Evolutionary conservation across 1,284 basidiomycete genomes (phyloP), one percentile per base, ranked within the genome.

Genomic region (Kalmanozyma brasiliensis): DNA sequence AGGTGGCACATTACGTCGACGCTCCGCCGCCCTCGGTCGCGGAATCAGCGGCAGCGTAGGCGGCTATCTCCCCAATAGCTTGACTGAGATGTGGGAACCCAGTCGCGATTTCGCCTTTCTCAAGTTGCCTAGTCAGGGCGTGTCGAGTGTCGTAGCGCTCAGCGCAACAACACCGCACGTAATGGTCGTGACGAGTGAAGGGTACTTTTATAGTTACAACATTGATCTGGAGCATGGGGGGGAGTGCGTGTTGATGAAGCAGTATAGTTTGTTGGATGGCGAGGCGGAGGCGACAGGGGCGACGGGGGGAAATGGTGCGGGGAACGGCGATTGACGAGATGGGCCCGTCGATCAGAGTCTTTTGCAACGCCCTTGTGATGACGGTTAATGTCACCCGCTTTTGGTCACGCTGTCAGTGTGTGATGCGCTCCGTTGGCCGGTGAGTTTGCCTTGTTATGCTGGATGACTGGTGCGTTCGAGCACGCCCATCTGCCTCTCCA

Each of bases 11-110:
- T 30, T 63, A 10, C 40, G 89, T 29, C 84, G 89, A 38, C 87
- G 89, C 57, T 93, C 91, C 2, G 81, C 92, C 45, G 69, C 71
- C 10, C 42, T 80, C 8, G 71, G 75, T 10, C 41, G 74, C 3
- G 60, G 61, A 3, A 53, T 79, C 10, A 76, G 59, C 0, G 74
- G 70, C 13, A 90, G 90, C 0, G 88, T 95, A 13, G 93, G 94
- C 7, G 91, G 91, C 0, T 96, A 96, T 80, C 86, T 98, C 8
- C 96, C 95, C 0, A 90, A 90, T 72, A 89, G 92, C 2, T 83
- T 98, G 33, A 92, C 94, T 10, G 94, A 97, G 82, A 90, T 98
- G 85, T 98, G 94, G 94, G 96, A 98, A 78, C 95, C 96, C 0
- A 87, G 91, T 44, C 86, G 96, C 4, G 95, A 97, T 81, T 98